Evolutionary conservation across 495 filamentous ascomycete genomes (phyloP).

Genomic region (Corynascus novoguineensis): DNA sequence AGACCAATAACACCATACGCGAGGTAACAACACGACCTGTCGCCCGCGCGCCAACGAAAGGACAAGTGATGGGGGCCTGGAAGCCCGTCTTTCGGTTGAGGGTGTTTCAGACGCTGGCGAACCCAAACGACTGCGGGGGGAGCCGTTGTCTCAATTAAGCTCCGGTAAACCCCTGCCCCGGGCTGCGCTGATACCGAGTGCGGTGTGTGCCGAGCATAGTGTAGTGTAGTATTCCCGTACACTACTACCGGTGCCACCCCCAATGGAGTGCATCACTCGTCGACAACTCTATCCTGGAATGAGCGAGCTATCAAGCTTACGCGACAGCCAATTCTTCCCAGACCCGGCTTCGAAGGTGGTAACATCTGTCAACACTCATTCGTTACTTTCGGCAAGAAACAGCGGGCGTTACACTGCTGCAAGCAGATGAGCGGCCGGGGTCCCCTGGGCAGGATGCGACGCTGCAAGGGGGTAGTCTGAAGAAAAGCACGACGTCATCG

Average conservation of each 20-base stretch:
- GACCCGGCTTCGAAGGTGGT: too few relatives aligned
- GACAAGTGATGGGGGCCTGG: too few relatives aligned
- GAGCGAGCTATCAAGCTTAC: too few relatives aligned
- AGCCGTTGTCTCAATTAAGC: constrained; percentile 4
- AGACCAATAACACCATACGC: too few relatives aligned
- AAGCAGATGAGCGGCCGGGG: not conserved
- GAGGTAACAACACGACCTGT: too few relatives aligned
- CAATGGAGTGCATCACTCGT: not conserved
- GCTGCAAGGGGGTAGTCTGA: not conserved
- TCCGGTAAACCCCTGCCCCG: not conserved
- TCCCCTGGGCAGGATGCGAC: not conserved
- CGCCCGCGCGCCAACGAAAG: too few relatives aligned
- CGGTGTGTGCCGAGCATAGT: too few relatives aligned
- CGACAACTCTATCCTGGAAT: not conserved
- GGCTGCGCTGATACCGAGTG: too few relatives aligned
- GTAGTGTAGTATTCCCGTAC: too few relatives aligned
- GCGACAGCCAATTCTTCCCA: too few relatives aligned
- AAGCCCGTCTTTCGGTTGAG: not conserved
- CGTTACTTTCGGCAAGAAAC: not conserved
- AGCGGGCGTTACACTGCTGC: too few relatives aligned
- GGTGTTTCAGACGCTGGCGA: constrained; percentile 5
- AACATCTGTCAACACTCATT: not conserved
- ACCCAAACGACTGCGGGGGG: not conserved
- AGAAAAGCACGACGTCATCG: constrained; percentile 7
- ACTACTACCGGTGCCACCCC: not conserved